A percentile compares a stretch with the other conserved stretches of the same genome.
These are phyloP conservation scores for Rhynchospora pubera DNA, from an alignment of 176 grass and related monocot species.

Conservation along the genomic window DNA sequence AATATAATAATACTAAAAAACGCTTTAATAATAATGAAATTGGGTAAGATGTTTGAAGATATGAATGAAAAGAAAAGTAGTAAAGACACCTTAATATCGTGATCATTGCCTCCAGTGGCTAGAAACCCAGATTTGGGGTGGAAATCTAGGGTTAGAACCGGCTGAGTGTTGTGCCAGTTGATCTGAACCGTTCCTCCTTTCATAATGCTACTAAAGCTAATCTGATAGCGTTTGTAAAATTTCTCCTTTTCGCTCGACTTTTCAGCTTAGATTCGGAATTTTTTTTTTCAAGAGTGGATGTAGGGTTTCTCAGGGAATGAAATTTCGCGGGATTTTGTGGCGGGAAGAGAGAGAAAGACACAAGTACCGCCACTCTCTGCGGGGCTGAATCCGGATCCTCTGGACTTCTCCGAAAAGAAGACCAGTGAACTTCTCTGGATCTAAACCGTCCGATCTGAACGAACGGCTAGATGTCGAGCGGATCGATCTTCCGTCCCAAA, in stretches of 20 bases:
- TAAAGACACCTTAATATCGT: conserved; percentile 71
- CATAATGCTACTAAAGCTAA: conserved; percentile 44
- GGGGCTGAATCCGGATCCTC: too few relatives aligned
- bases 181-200: conserved; percentile 97
- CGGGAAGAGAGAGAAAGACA: too few relatives aligned
- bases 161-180: conserved; percentile 93
- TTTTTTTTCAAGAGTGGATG: too few relatives aligned
- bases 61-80: not conserved
- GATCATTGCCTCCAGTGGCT: conserved; percentile 92
- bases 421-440: too few relatives aligned
- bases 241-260: not conserved
- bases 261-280: not conserved
- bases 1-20: not conserved
- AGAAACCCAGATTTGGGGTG: conserved; percentile 63
- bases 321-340: too few relatives aligned
- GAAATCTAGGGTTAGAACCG: conserved; percentile 98
- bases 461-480: too few relatives aligned
- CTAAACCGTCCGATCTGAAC: too few relatives aligned
- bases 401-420: too few relatives aligned
- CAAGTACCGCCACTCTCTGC: too few relatives aligned
- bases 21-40: not conserved
- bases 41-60: too few relatives aligned
- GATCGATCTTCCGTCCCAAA: too few relatives aligned
- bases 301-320: too few relatives aligned
- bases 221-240: not conserved